A percentile compares a stretch with the other conserved stretches of the same genome.
phyloP scores from a whole-genome alignment of 1,139 yeast species.

The Candida neerlandica region DNA sequence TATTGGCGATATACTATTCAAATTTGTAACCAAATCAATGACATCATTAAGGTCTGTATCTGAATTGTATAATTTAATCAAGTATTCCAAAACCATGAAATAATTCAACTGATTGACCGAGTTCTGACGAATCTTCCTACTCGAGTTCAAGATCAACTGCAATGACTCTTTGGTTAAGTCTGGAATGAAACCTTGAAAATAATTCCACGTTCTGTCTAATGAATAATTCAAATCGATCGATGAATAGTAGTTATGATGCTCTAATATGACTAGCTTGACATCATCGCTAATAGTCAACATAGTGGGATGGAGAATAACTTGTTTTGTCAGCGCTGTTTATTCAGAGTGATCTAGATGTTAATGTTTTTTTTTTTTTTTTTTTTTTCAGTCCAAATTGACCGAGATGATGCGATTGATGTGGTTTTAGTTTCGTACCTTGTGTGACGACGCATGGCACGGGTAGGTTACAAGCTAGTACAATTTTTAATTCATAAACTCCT shows the following conservation, averaged over 20 bases:
- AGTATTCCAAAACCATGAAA: conserved; percentile 11
- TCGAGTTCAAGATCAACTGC: conserved; percentile 7
- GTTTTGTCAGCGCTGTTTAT: neutral
- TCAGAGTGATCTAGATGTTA: too few relatives aligned
- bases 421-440: too few relatives aligned
- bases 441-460: too few relatives aligned
- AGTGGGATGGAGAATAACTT: neutral
- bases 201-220: conserved; percentile 10
- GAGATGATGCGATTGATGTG: too few relatives aligned
- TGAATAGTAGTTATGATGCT: conserved; percentile 15
- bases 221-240: conserved; percentile 11
- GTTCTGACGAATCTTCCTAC: conserved; percentile 8
- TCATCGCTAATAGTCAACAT: conserved; percentile 13
- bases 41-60: conserved; percentile 8
- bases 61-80: conserved; percentile 7
- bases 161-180: conserved; percentile 8
- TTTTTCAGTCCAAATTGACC: too few relatives aligned
- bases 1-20: conserved; percentile 5
- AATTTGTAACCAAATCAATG: conserved; percentile 8
- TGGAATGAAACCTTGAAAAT: conserved; percentile 12
- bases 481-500: too few relatives aligned
- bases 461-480: too few relatives aligned
- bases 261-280: conserved; percentile 14
- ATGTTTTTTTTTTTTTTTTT: too few relatives aligned
- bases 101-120: conserved; percentile 2